These are phyloP conservation scores for Pichia nakasei DNA, from an alignment of 805 yeast genomes.

Conservation along the genomic window DNA sequence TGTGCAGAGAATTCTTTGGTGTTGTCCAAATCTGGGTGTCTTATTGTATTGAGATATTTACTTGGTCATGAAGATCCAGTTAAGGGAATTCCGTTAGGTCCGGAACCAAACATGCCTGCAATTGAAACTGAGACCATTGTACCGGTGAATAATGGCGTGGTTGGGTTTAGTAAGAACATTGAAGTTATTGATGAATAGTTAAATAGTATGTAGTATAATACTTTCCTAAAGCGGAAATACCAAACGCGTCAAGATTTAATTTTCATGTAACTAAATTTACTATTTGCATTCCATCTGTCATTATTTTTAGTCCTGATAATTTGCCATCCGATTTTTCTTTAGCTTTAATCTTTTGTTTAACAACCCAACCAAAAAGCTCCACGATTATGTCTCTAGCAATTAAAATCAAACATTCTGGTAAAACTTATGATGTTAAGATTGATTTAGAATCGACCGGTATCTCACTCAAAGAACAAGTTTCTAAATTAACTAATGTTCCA, in stretches of 20 bases:
- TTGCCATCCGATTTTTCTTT: background rate
- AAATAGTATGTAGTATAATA: background rate
- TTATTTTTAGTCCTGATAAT: too few relatives aligned
- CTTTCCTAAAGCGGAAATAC: background rate
- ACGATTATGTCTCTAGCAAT: background rate
- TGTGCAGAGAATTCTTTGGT: constrained; percentile 81
- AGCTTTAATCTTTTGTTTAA: background rate
- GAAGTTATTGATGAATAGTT: background rate
- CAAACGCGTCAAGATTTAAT: too few relatives aligned
- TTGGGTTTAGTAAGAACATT: background rate
- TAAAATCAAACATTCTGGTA: constrained; percentile 60
- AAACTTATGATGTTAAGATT: constrained; percentile 48
- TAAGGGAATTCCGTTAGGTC: constrained; percentile 53
- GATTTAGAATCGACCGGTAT: constrained; percentile 48
- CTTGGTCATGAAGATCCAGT: constrained; percentile 45
- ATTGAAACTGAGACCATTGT: constrained; percentile 60
- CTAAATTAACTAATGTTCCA: constrained; percentile 73
- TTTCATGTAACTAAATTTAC: too few relatives aligned
- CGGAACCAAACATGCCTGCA: constrained; percentile 67
- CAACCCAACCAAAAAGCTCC: too few relatives aligned
- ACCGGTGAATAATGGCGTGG: constrained; percentile 29
- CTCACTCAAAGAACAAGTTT: constrained; percentile 60
- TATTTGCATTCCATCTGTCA: too few relatives aligned
- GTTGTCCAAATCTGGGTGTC: constrained; percentile 79
- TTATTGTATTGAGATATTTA: constrained; percentile 54